Evolutionary conservation across 768 basidiomycete species (phyloP).

Genomic region (Lactifluus subvellereus): DNA sequence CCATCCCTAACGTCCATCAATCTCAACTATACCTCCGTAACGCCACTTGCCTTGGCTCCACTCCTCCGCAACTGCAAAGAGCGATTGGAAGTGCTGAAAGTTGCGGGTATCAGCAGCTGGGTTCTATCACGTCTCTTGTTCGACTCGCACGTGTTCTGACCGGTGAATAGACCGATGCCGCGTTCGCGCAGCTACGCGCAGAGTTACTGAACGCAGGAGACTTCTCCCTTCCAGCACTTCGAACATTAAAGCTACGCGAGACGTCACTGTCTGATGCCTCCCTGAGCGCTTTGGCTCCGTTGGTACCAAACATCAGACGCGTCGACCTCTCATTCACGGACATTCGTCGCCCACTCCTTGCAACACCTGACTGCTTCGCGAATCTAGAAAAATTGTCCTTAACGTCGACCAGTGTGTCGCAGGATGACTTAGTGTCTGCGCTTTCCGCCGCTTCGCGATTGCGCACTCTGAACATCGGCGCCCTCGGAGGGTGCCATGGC

Average conservation of each 20-base stretch:
- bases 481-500: conserved; percentile 45
- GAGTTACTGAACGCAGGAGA: conserved; percentile 23
- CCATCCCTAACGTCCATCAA: conserved; percentile 44
- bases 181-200: conserved; percentile 42
- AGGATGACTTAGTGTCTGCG: conserved; percentile 37
- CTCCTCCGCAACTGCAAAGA: conserved; percentile 37
- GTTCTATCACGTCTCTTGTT: conserved; percentile 30
- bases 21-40: conserved; percentile 53
- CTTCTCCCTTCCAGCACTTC: conserved; percentile 38
- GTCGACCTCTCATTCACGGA: conserved; percentile 64
- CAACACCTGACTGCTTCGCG: conserved; percentile 12
- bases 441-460: conserved; percentile 39
- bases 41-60: conserved; percentile 43
- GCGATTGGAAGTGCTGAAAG: conserved; percentile 49
- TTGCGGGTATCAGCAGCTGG: conserved; percentile 59
- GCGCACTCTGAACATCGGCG: conserved; percentile 49
- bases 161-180: conserved; percentile 48
- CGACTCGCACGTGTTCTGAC: not conserved
- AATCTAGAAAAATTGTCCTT: conserved; percentile 57
- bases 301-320: conserved; percentile 46
- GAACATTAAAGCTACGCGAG: conserved; percentile 54
- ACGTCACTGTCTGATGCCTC: conserved; percentile 46
- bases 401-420: conserved; percentile 46
- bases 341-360: conserved; percentile 36
- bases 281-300: conserved; percentile 37